These are phyloP conservation scores for Heliocybe sulcata DNA, from an alignment of 1,284 basidiomycete genomes.

Conservation along the genomic window DNA sequence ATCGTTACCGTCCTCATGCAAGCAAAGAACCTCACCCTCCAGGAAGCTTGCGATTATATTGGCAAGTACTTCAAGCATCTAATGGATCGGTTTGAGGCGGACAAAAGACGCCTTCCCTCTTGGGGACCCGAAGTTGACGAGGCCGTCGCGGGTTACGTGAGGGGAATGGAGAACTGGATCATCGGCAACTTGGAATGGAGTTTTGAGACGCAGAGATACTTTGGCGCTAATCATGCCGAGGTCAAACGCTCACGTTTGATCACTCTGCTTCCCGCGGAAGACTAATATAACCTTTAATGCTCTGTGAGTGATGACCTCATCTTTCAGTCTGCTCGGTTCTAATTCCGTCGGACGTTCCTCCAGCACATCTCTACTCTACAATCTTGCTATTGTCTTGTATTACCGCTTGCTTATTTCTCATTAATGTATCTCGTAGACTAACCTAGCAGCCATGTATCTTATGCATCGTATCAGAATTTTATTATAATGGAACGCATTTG, in stretches of 20 bases:
- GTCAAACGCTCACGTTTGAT: conserved; percentile 40
- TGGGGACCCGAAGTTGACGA: conserved; percentile 41
- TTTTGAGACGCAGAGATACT: conserved; percentile 53
- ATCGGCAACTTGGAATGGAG: conserved; percentile 37
- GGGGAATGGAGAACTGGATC: conserved; percentile 40
- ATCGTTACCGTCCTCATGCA: conserved; percentile 63
- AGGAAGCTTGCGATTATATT: conserved; percentile 52
- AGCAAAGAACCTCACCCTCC: conserved; percentile 40
- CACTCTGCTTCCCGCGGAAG: conserved; percentile 12
- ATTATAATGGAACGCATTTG: too few relatives aligned
- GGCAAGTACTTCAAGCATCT: conserved; percentile 44
- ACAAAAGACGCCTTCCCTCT: conserved; percentile 38
- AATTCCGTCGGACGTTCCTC: background rate
- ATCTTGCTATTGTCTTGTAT: background rate
- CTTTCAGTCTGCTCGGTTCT: background rate
- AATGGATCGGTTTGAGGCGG: conserved; percentile 38
- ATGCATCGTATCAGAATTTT: too few relatives aligned
- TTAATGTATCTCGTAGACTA: background rate
- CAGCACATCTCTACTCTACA: background rate
- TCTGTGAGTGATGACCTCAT: background rate
- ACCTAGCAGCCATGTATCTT: too few relatives aligned
- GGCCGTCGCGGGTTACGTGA: conserved; percentile 39
- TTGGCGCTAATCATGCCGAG: conserved; percentile 37
- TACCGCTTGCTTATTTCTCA: background rate
- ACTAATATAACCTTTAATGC: background rate